These are phyloP conservation scores for Ceratobasidium sp. DNA, from an alignment of 1,284 basidiomycete genomes.

Conservation along the genomic window DNA sequence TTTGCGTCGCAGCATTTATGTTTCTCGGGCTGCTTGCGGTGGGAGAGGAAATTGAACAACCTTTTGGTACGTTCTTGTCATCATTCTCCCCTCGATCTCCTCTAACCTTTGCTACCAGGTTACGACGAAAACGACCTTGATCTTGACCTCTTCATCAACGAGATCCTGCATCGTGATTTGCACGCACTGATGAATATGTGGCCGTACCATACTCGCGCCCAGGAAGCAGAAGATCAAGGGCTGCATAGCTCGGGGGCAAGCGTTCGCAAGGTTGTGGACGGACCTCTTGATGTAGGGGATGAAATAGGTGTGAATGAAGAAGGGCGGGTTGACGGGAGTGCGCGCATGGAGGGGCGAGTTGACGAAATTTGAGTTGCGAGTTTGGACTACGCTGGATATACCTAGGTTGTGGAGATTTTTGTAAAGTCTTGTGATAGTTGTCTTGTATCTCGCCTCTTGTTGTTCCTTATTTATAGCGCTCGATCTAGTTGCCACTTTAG, in stretches of 20 bases:
- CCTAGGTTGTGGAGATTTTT: constrained; percentile 4
- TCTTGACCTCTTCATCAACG: constrained; percentile 60
- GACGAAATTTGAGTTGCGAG: constrained; percentile 16
- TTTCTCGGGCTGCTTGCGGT: constrained; percentile 75
- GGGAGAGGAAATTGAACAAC: constrained; percentile 66
- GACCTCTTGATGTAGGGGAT: constrained; percentile 29
- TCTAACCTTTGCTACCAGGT: constrained; percentile 55
- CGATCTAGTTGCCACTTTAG: constrained; percentile 5
- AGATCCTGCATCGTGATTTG: constrained; percentile 40
- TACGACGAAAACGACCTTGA: constrained; percentile 77
- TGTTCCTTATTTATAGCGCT: constrained; percentile 32
- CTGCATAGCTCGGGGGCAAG: neutral
- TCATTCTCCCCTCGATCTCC: neutral
- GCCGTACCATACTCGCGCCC: constrained; percentile 15
- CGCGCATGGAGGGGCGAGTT: constrained; percentile 13
- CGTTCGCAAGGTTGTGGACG: constrained; percentile 34
- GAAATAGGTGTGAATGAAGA: constrained; percentile 40
- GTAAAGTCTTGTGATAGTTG: neutral
- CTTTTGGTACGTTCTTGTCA: constrained; percentile 65
- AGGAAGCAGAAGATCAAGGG: neutral
- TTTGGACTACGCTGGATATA: neutral
- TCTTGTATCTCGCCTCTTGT: neutral
- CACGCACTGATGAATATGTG: constrained; percentile 37
- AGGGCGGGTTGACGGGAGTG: constrained; percentile 26
- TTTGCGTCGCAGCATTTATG: constrained; percentile 72